Conservation (phyloP, 768 basidiomycete species). For the Amanita jacksonii region DNA sequence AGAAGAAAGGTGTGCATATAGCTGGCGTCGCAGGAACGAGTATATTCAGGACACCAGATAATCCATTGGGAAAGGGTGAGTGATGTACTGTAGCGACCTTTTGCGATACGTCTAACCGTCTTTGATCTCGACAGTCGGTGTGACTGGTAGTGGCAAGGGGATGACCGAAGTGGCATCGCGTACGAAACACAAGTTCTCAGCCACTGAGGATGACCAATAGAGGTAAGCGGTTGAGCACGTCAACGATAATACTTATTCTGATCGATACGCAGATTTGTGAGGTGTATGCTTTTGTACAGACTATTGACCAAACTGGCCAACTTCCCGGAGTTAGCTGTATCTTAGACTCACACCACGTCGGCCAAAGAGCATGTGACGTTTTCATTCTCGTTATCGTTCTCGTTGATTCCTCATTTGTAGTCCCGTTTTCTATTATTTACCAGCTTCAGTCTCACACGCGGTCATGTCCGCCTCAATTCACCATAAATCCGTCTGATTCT, state of each 20-base stretch:
- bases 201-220: constrained; percentile 16
- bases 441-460: no score
- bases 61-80: constrained; percentile 77
- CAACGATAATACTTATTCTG: background rate
- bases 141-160: constrained; percentile 82
- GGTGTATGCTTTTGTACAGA: constrained; percentile 4
- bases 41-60: constrained; percentile 92
- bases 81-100: constrained; percentile 12
- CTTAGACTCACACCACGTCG: constrained; percentile 4
- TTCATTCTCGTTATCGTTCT: constrained; percentile 5
- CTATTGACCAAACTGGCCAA: constrained; percentile 5
- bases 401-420: constrained; percentile 6
- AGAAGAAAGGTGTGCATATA: constrained; percentile 88
- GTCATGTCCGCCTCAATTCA: no score
- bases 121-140: constrained; percentile 54
- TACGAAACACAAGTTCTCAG: constrained; percentile 68
- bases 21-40: constrained; percentile 84
- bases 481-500: background rate
- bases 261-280: constrained; percentile 3
- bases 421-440: background rate
- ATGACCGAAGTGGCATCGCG: constrained; percentile 69
- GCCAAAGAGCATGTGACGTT: constrained; percentile 7
- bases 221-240: constrained; percentile 6
- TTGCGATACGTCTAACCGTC: constrained; percentile 6
- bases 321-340: constrained; percentile 9